A percentile compares a stretch with the other conserved stretches of the same genome.
Conservation (phyloP, 116 monocot genomes). For the Phalaenopsis hybrid region DNA sequence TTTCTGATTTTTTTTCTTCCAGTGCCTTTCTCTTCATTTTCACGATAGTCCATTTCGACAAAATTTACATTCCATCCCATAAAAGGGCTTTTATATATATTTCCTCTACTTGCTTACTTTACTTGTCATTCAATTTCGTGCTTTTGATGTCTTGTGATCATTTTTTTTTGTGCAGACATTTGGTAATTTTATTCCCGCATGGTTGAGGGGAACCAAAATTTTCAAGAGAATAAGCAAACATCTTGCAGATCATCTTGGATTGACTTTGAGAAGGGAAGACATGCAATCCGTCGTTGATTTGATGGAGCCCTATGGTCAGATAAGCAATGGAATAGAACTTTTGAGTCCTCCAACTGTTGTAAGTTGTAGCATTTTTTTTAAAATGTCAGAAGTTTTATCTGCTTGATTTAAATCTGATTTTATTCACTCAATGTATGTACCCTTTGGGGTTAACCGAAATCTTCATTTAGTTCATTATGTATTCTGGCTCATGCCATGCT, state of each 20-base stretch:
- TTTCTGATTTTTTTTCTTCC: neutral
- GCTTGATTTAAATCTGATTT: neutral
- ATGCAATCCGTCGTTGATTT: conserved; percentile 70
- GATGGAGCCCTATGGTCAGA: conserved; percentile 92
- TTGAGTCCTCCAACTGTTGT: conserved; percentile 67
- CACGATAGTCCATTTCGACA: neutral
- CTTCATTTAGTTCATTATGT: neutral
- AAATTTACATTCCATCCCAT: neutral
- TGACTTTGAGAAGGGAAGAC: conserved; percentile 63
- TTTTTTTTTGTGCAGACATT: conserved; percentile 37
- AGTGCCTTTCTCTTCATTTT: neutral
- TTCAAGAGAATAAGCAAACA: conserved; percentile 38
- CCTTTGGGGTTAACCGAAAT: neutral
- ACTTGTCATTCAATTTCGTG: neutral
- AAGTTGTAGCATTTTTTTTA: conserved; percentile 16
- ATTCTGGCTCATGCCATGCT: neutral
- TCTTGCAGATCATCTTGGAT: conserved; percentile 70
- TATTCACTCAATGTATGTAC: neutral
- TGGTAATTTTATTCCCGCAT: conserved; percentile 42
- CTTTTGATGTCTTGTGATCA: neutral
- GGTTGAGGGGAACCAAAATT: conserved; percentile 50
- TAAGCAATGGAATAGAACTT: conserved; percentile 84
- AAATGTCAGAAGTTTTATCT: neutral
- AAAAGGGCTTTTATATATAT: neutral
- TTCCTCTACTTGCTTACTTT: neutral